These are phyloP conservation scores for Ambrosiella xylebori DNA, from an alignment of 2,329 filamentous ascomycete species.

Conservation along the genomic window DNA sequence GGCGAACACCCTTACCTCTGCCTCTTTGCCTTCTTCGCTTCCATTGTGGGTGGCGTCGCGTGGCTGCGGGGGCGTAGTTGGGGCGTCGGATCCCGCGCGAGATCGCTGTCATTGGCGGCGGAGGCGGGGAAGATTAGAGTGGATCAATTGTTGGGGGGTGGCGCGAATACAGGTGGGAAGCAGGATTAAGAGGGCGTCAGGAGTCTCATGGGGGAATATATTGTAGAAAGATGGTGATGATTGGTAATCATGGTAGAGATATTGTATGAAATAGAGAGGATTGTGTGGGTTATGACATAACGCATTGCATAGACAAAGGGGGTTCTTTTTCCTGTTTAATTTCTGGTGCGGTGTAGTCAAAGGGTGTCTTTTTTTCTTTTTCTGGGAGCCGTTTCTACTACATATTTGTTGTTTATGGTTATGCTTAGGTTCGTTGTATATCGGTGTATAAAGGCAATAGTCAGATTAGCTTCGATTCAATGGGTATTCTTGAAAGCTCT, in stretches of 20 bases:
- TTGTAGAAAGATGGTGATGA: neutral
- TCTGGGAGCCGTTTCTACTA: neutral
- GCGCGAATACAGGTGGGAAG: conserved; percentile 6
- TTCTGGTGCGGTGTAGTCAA: no score
- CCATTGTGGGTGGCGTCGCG: conserved; percentile 6
- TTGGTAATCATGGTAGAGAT: neutral
- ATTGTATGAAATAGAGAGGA: neutral
- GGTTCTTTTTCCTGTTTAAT: no score
- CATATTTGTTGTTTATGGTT: no score
- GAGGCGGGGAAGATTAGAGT: conserved; percentile 10
- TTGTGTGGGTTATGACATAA: neutral
- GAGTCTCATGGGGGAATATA: neutral
- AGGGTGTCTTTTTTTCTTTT: neutral
- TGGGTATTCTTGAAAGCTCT: no score
- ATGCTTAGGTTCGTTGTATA: no score
- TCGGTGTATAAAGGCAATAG: no score
- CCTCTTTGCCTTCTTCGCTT: conserved; percentile 30
- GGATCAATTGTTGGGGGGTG: conserved; percentile 5
- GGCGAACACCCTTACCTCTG: conserved; percentile 42
- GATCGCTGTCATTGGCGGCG: conserved; percentile 9
- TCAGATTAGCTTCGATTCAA: no score
- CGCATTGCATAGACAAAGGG: neutral
- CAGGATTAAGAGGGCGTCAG: conserved; percentile 6
- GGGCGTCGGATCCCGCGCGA: conserved; percentile 5
- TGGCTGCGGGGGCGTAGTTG: conserved; percentile 33